Evolutionary conservation across 2,329 filamentous ascomycete species (phyloP), one percentile per base, ranked within the genome.

Genomic region (Gliomastix tumulicola): DNA sequence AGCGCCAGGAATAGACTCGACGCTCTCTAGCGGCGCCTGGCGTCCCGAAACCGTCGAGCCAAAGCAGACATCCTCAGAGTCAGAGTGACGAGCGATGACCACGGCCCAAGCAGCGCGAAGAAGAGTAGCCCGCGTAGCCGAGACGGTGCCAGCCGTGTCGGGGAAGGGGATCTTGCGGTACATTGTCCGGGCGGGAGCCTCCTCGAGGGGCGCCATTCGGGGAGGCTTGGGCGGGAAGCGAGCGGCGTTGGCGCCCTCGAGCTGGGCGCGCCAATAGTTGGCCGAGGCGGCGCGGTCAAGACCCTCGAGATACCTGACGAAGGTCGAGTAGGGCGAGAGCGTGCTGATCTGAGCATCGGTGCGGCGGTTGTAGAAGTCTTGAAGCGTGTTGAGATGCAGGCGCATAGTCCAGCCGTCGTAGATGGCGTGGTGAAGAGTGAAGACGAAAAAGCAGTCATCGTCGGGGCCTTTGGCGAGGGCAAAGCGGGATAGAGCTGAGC

Each of bases 331-430:
- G 10, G 37, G 27, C 15, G 20, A 34, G 11, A 15, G 13, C 9
- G 18, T n/a, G 21, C 32, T 38, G 15, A 39, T 20, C 8, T 19
- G 11, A 6, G 36, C 30, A 28, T 0, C 56, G 12, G 28, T 21
- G 7, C 44, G 27, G 1, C 18, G 16, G n/a, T 32, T 23, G 11
- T 41, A 17, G 8, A 45, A 35, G 1, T 44, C 30, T 7, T 21
- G 21, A 21, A 43, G 12, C 9, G 20, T 25, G 22, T 20, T 16
- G 20, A 35, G n/a, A n/a, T 25, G 15, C 8, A 35, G 16, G 17
- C 22, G 21, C 15, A 35, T 25, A 11, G 47, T 48, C 46, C 47
- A 52, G 6, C 50, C 52, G 27, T 55, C 53, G 21, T 50, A 51
- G 1, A 53, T 21, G 3, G 50, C 42, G 21, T 55, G 53, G 18